Evolutionary conservation across 371 early-diverging fungal genomes (phyloP), one percentile per base, ranked within the genome.

Genomic region (Zychaea mexicana): DNA sequence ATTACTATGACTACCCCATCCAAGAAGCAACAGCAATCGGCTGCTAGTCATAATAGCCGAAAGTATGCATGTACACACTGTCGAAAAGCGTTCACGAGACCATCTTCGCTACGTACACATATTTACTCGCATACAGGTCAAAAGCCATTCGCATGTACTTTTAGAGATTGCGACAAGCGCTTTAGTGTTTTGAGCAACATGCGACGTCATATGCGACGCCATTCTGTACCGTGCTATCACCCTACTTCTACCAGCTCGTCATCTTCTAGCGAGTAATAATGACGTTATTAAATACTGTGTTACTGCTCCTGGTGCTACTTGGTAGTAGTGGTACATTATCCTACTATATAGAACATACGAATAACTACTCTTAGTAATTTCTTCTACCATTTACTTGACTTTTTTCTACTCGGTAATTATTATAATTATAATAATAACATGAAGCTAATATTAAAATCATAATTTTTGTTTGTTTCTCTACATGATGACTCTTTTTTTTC

Each of bases 161-260:
- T 72, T 31, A 71, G 73, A 46, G 88, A 84, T 0, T 92, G 92
- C 69, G 80, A 80, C 9, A 81, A 84, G 47, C 76, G 76, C 31
- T 92, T 92, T 60, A 87, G 89, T 5, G 91, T 91, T 0, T 73
- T 81, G 55, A 88, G 88, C 67, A 92, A 92, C 61, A 69, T 90
- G 83, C 83, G 88, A 31, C 84, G 92, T 19, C 92, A 92, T 65
- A 52, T 81, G 49, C 68, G 78, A 27, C 73, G 77, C 7, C 81
- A 81, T 49, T 42, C 42, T 42, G 42, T 15, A 17, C 5, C 42
- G 33, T 33, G 12, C 33, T 33, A 33, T 33, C 5, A 42, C 42
- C n/a, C 42, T 42, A 13, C 42, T 12, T 7, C 42, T 42, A 42
- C 6, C 42, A 42, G 4, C n/a, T n/a, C n/a, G n/a, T n/a, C n/a